Base-by-base conservation (phyloP, 805 yeast genomes). In the Grigorovia humatica region DNA sequence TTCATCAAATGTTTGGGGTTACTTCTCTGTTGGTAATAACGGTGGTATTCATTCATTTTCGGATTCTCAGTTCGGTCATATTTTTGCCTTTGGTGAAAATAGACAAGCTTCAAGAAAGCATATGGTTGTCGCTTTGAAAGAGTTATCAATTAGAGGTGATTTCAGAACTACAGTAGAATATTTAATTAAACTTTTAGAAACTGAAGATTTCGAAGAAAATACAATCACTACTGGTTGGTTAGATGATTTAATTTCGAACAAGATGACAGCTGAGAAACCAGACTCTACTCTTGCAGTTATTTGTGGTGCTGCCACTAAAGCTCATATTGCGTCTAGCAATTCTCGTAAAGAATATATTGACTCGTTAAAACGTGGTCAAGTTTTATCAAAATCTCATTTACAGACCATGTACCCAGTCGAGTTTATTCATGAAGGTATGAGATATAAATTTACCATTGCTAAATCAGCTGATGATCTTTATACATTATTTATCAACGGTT, bases 161-260 rank as follows among this genome's bases (percentile, higher is more conserved):
- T 93, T 93, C 77, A 81, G 96, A 71, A 93, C 99, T 32, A 93
- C 99, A 15, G 96, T 91, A 57, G 99, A 93, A 72, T 93, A 93
- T 67, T 79, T 93, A 65, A 93, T 95, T 71, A 91, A 91, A 69
- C 78, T 93, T 60, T 77, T 93, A 63, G 98, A 93, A 73, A 90
- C 99, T 23, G 93, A 96, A 51, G 99, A 86, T 67, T 93, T 93
- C 62, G 97, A 89, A 72, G 89, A 85, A 53, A 95, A 93, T 71
- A 91, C 93, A 48, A 91, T 93, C 64, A 93, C 99, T 53, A 93
- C 99, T 53, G 98, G 98, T 52, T 93, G 99, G 99, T 81, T 93
- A 65, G 99, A 93, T 70, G 98, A 91, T 71, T 80, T 93, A 64
- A 93, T 93, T 63, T 76, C 95, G 54, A 87, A 88, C 71, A 89